These are phyloP conservation scores for Trichosporon sp. DNA, from an alignment of 1,284 basidiomycete species.

Conservation along the genomic window DNA sequence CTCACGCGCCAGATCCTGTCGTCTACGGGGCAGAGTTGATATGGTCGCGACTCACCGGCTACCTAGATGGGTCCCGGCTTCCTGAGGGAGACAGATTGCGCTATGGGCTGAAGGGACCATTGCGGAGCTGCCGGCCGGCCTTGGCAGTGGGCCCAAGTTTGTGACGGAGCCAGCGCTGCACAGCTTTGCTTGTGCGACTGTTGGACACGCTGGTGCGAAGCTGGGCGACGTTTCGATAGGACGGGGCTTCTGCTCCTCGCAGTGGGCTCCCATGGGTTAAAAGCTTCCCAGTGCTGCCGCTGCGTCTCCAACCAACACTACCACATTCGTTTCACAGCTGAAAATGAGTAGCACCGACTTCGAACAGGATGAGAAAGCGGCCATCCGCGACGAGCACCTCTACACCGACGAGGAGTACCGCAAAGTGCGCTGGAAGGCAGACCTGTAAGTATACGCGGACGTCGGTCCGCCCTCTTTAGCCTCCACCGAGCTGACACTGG, in stretches of 20 bases:
- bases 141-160: not conserved
- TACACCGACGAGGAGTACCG: not conserved
- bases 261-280: not conserved
- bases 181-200: not conserved
- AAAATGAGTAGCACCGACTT: not conserved
- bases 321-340: not conserved
- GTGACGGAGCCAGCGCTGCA: not conserved
- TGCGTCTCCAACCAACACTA: not conserved
- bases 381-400: not conserved
- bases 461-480: no score
- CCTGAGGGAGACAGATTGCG: not conserved
- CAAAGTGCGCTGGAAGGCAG: not conserved
- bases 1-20: not conserved
- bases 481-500: not conserved
- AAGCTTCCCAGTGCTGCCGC: not conserved
- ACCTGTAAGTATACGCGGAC: not conserved
- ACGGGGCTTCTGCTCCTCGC: no score
- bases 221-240: not conserved
- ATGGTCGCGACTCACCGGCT: not conserved
- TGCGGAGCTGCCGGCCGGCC: not conserved
- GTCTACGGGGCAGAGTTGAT: not conserved
- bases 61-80: not conserved
- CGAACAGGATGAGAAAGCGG: slow-evolving; percentile 2
- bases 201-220: not conserved
- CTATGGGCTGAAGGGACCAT: not conserved